A percentile compares a stretch with the other conserved stretches of the same genome.
phyloP scores from a whole-genome alignment of 352 stramenopile genomes.

The Peronospora belbahrii region DNA sequence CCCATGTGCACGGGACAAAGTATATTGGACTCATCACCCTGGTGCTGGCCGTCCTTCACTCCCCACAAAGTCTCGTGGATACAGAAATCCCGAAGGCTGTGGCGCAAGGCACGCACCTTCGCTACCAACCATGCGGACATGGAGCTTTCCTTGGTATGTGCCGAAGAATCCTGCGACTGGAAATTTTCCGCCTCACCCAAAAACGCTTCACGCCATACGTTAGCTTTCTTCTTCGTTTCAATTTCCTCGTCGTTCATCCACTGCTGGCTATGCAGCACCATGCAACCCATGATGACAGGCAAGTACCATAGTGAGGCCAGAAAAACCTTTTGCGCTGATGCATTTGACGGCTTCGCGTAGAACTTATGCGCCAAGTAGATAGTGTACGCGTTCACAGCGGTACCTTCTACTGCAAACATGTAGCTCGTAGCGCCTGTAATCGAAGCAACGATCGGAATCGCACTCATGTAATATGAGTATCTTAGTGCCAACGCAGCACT shows the following conservation, averaged over 20 bases:
- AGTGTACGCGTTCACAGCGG: constrained; percentile 93
- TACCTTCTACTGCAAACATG: constrained; percentile 98
- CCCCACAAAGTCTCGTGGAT: constrained; percentile 82
- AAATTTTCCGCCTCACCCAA: constrained; percentile 65
- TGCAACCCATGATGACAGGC: constrained; percentile 94
- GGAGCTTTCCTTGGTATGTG: constrained; percentile 40
- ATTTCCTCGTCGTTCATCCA: constrained; percentile 75
- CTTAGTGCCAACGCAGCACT: constrained; percentile 89
- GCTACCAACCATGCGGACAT: constrained; percentile 54
- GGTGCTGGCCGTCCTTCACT: constrained; percentile 64
- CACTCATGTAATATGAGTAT: constrained; percentile 93
- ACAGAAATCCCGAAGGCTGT: constrained; percentile 71
- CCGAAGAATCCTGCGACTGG: constrained; percentile 29
- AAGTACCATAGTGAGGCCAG: constrained; percentile 97
- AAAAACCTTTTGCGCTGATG: constrained; percentile 95
- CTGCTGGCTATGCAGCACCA: constrained; percentile 95
- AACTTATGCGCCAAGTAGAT: constrained; percentile 95
- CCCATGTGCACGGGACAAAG: constrained; percentile 74
- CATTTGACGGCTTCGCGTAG: constrained; percentile 89
- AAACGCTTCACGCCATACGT: constrained; percentile 65
- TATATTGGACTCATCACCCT: constrained; percentile 62
- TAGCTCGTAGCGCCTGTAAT: constrained; percentile 92
- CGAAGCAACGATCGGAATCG: constrained; percentile 91
- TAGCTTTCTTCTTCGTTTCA: constrained; percentile 46
- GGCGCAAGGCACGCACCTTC: constrained; percentile 55